Evolutionary conservation across 257 asterid genomes (phyloP), one percentile per base, ranked within the genome.

Genomic region (Przewalskia tangutica): DNA sequence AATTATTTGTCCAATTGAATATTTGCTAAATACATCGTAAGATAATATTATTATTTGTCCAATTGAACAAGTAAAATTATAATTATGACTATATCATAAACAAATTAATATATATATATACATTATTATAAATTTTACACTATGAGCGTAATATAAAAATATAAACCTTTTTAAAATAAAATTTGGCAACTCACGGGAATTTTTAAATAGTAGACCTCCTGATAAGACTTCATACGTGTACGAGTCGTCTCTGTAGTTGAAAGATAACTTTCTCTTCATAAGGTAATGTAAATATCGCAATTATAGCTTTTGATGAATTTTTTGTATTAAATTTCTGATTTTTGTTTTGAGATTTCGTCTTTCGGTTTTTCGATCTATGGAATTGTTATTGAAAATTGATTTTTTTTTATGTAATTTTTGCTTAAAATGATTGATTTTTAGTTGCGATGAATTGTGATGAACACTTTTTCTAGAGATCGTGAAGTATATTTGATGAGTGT

Each of bases 171-270:
- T 27, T 27, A 23, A n/a, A n/a, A n/a, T n/a, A n/a, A n/a, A n/a
- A n/a, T 27, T 27, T 27, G 32, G 32, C 32, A 27, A 27, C 32
- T 27, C 32, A 27, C 32, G 32, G 32, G 32, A n/a, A n/a, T n/a
- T n/a, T n/a, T n/a, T 81, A 81, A 65, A 81, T 50, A 48, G 2
- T 0, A 23, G 62, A 6, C 11, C 60, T 12, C 4, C 36, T 34
- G 82, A 65, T 63, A 12, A 32, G 46, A 11, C 18, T 81, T 46
- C 59, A 81, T 63, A 70, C 83, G 62, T 73, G 79, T 13, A 73
- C 62, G 60, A 50, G 62, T 20, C 11, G 59, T 65, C 8, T 17
- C 32, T 79, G 5, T 62, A 16, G 64, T 40, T 20, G 46, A 48
- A 50, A 81, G 83, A 81, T 81, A 81, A 65, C 65, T 79, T 50